Evolutionary conservation across 73 alveolate genomes (phyloP).

Genomic region (Paramecium primaurelia): DNA sequence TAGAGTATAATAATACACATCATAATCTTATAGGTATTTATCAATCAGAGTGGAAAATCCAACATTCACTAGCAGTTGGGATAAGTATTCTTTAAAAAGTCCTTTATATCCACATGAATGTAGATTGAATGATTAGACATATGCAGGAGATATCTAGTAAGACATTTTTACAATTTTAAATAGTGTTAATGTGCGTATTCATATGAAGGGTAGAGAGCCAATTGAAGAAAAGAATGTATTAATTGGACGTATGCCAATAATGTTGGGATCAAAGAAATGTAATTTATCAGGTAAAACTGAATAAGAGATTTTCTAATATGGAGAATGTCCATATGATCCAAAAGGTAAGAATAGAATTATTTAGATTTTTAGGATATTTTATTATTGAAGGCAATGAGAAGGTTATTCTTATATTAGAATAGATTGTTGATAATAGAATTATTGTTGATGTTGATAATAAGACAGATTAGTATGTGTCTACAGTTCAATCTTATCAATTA

Average conservation of each 20-base stretch:
- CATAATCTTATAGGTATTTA: background rate
- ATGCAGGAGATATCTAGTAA: slow-evolving; percentile 59
- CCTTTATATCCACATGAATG: slow-evolving; percentile 47
- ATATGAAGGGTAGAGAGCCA: slow-evolving; percentile 30
- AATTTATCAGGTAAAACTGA: slow-evolving; percentile 68
- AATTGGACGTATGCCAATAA: slow-evolving; percentile 59
- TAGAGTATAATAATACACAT: background rate
- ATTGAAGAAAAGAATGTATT: background rate
- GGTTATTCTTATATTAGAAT: slow-evolving; percentile 91
- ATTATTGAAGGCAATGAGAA: slow-evolving; percentile 98
- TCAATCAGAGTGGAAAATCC: slow-evolving; percentile 5
- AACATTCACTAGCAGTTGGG: background rate
- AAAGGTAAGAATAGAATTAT: slow-evolving; percentile 20
- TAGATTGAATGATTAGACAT: slow-evolving; percentile 46
- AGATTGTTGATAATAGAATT: slow-evolving; percentile 95
- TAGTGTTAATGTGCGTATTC: slow-evolving; percentile 5
- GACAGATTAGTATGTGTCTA: slow-evolving; percentile 73
- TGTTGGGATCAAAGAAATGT: slow-evolving; percentile 60
- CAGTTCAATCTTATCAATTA: slow-evolving; percentile 88
- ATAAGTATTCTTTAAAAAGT: background rate
- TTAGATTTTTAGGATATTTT: slow-evolving; percentile 83
- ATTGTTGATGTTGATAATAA: slow-evolving; percentile 94
- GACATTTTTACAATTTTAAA: background rate
- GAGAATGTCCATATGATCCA: slow-evolving; percentile 98
- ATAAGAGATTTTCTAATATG: slow-evolving; percentile 75